phyloP scores from a whole-genome alignment of 257 asterid genomes.

The Cinchona pubescens region DNA sequence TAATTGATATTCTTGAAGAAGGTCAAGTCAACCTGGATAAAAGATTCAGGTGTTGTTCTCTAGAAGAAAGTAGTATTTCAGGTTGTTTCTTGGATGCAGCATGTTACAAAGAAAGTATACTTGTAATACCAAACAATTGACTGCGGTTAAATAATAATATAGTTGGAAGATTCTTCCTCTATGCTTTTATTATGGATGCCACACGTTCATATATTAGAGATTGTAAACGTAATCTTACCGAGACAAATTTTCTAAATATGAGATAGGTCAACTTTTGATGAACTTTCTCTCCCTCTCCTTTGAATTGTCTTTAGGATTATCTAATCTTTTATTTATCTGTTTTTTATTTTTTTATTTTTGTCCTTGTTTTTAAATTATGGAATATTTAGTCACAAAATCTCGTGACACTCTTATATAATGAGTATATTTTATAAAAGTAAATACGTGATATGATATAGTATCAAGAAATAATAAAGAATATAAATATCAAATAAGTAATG shows the following conservation, averaged over 20 bases:
- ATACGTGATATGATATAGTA: no score
- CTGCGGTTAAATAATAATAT: no score
- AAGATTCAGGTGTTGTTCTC: background rate
- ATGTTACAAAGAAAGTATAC: background rate
- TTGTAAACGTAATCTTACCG: background rate
- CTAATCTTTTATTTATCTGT: background rate
- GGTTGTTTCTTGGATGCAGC: constrained; percentile 8
- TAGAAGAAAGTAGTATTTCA: background rate
- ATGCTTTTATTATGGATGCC: background rate
- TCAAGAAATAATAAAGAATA: no score
- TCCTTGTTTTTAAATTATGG: background rate
- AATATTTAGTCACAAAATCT: background rate
- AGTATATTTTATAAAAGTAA: no score
- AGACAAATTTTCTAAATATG: background rate
- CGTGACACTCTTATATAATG: no score
- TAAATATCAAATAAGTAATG: no score
- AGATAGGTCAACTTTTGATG: background rate
- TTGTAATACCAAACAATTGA: background rate
- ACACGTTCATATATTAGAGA: background rate
- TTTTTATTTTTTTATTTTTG: background rate
- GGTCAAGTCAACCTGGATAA: constrained; percentile 1
- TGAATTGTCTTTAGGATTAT: background rate
- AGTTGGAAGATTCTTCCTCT: background rate
- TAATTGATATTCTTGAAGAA: no score
- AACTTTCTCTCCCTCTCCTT: background rate